Percentiles rank a stretch among this genome's conserved stretches.
These are phyloP conservation scores for Lonicera japonica DNA, from an alignment of 129 eudicot genomes.

Conservation along the genomic window DNA sequence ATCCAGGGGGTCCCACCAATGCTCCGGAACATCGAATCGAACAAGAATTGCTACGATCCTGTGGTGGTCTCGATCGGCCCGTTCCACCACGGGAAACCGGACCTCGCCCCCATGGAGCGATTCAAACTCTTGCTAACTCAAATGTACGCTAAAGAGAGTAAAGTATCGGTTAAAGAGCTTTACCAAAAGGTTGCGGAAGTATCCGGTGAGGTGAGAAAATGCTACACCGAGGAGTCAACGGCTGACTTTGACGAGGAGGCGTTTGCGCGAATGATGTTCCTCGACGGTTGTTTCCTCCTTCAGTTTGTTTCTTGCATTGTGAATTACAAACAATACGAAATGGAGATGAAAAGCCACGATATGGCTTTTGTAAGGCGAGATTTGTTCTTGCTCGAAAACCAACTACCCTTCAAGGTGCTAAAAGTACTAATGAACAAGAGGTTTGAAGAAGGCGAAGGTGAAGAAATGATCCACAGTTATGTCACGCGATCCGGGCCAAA, in stretches of 20 bases:
- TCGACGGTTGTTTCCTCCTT: constrained; percentile 32
- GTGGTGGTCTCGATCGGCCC: constrained; percentile 37
- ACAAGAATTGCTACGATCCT: constrained; percentile 26
- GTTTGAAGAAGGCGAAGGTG: not conserved
- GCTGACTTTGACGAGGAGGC: constrained; percentile 5
- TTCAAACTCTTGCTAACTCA: constrained; percentile 20
- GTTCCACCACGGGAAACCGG: constrained; percentile 21
- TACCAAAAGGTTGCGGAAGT: constrained; percentile 11
- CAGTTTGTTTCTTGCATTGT: not conserved
- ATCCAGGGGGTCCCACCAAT: constrained; percentile 21
- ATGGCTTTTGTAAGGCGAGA: constrained; percentile 26
- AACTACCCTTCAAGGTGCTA: constrained; percentile 28
- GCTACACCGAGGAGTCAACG: constrained; percentile 14
- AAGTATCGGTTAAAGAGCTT: not conserved
- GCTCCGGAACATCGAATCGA: constrained; percentile 9
- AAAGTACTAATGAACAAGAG: constrained; percentile 17
- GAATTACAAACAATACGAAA: not conserved
- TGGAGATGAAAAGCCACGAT: constrained; percentile 28
- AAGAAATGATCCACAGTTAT: constrained; percentile 13
- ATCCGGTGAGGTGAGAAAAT: constrained; percentile 3
- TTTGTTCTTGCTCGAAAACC: constrained; percentile 33
- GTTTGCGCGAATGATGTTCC: constrained; percentile 31
- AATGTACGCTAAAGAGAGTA: not conserved
- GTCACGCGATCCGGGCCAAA: not conserved
- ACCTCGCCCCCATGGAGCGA: constrained; percentile 13